These are phyloP conservation scores for Cyphellophora europaea DNA, from an alignment of 2,329 filamentous ascomycete genomes.

Conservation along the genomic window DNA sequence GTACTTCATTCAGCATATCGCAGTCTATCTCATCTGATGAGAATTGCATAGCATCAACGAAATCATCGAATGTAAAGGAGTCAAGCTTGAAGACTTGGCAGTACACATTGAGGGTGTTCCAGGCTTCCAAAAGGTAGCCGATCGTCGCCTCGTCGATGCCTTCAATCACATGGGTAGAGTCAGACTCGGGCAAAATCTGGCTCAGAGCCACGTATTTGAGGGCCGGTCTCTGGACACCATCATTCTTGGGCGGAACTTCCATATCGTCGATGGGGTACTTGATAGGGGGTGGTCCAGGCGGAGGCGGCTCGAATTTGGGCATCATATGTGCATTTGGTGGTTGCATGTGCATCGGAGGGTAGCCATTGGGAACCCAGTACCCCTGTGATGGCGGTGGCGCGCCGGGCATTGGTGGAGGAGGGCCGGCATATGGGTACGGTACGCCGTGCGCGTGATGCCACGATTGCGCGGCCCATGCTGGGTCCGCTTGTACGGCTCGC, in stretches of 20 bases:
- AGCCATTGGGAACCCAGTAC: slow-evolving; percentile 1
- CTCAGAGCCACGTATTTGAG: slow-evolving; percentile 64
- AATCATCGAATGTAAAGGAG: slow-evolving; percentile 97
- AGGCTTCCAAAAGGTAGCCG: slow-evolving; percentile 78
- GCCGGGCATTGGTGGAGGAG: neutral
- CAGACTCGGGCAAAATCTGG: slow-evolving; percentile 29
- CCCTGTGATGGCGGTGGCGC: slow-evolving; percentile 9
- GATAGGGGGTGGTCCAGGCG: slow-evolving; percentile 62
- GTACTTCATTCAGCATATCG: slow-evolving; percentile 79
- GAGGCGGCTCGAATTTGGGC: slow-evolving; percentile 41
- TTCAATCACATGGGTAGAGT: slow-evolving; percentile 32
- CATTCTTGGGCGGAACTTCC: slow-evolving; percentile 60
- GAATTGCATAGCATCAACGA: slow-evolving; percentile 75
- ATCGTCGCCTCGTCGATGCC: slow-evolving; percentile 75
- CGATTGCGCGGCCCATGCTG: slow-evolving; percentile 24
- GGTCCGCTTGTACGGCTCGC: slow-evolving; percentile 34
- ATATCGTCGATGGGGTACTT: slow-evolving; percentile 97
- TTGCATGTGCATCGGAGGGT: slow-evolving; percentile 24
- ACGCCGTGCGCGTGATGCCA: slow-evolving; percentile 12
- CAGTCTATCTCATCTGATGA: slow-evolving; percentile 65
- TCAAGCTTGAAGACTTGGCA: slow-evolving; percentile 89
- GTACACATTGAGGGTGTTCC: slow-evolving; percentile 98
- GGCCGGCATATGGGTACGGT: slow-evolving; percentile 6
- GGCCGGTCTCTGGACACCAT: slow-evolving; percentile 58
- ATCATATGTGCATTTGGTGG: slow-evolving; percentile 26